A percentile compares a stretch with the other conserved stretches of the same genome.
These are phyloP conservation scores for Phytophthora cajani DNA, from an alignment of 352 stramenopile species.

Conservation along the genomic window DNA sequence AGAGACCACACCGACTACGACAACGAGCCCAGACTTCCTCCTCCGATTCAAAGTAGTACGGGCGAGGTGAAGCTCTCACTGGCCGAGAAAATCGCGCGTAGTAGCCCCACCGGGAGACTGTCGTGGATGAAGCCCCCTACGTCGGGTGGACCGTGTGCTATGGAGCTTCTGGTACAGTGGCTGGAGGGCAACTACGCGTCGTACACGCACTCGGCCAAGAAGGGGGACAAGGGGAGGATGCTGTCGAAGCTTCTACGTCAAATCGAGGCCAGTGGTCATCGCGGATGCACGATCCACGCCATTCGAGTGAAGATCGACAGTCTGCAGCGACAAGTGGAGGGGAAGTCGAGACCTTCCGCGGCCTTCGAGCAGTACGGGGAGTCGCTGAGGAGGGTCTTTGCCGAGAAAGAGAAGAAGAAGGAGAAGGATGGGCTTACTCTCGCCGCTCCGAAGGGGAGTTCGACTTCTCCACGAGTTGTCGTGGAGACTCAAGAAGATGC, in stretches of 20 bases:
- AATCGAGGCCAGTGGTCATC: conserved; percentile 29
- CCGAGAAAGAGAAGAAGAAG: conserved; percentile 14
- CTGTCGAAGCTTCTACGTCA: conserved; percentile 23
- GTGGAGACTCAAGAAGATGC: conserved; percentile 8
- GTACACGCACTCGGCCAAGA: conserved; percentile 36
- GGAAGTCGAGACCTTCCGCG: conserved; percentile 26
- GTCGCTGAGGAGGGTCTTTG: conserved; percentile 27
- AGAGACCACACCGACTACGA: too few species aligned
- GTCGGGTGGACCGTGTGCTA: conserved; percentile 22
- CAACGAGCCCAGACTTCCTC: not conserved
- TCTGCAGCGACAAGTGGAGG: conserved; percentile 33
- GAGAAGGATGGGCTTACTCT: conserved; percentile 9
- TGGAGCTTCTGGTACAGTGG: conserved; percentile 37
- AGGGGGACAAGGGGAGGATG: conserved; percentile 38
- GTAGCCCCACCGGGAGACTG: conserved; percentile 20
- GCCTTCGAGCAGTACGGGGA: conserved; percentile 33
- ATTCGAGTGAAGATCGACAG: conserved; percentile 43
- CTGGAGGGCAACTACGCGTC: conserved; percentile 23
- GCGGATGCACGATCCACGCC: conserved; percentile 33
- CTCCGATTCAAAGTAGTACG: not conserved
- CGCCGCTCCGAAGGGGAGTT: not conserved
- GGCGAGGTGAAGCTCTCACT: not conserved
- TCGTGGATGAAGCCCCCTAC: conserved; percentile 36
- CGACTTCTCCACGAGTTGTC: conserved; percentile 3
- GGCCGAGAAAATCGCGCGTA: conserved; percentile 12